Percentiles rank a stretch among this genome's conserved stretches.
These are phyloP conservation scores for Cladosporium sp. DNA, from an alignment of 2,329 filamentous ascomycete species.

Conservation along the genomic window DNA sequence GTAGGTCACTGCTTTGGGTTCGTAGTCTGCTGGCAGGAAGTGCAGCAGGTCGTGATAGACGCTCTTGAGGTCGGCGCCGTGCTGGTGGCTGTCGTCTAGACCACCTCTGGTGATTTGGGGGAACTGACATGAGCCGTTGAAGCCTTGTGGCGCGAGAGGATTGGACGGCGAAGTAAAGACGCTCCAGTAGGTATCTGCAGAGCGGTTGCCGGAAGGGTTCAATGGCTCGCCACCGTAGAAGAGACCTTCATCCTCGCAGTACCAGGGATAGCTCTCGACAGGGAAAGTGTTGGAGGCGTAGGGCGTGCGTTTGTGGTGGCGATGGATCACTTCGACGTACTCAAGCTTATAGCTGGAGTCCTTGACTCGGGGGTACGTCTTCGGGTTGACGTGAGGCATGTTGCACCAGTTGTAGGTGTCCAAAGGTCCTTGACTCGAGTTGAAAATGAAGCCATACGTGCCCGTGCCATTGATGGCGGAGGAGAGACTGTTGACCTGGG, in stretches of 20 bases:
- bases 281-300: constrained; percentile 78
- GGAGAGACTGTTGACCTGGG: constrained; percentile 62
- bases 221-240: constrained; percentile 68
- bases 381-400: constrained; percentile 76
- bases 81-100: constrained; percentile 71
- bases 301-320: constrained; percentile 82
- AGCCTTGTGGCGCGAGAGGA: constrained; percentile 66
- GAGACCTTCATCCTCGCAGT: constrained; percentile 69
- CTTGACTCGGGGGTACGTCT: constrained; percentile 60
- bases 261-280: constrained; percentile 69
- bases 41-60: constrained; percentile 70
- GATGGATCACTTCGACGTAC: constrained; percentile 80
- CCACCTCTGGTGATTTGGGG: constrained; percentile 75
- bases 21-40: constrained; percentile 61
- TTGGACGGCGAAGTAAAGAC: constrained; percentile 64
- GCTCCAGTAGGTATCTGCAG: constrained; percentile 65
- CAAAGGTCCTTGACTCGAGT: constrained; percentile 60
- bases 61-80: constrained; percentile 73
- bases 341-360: constrained; percentile 60
- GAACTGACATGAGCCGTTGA: constrained; percentile 74
- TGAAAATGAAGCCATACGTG: constrained; percentile 73
- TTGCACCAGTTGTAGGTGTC: constrained; percentile 78
- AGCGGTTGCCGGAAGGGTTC: constrained; percentile 45
- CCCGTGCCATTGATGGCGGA: constrained; percentile 60
- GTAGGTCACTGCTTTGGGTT: constrained; percentile 56